These are phyloP conservation scores for Paramecium pentaurelia DNA, from an alignment of 73 alveolate genomes.

Conservation along the genomic window DNA sequence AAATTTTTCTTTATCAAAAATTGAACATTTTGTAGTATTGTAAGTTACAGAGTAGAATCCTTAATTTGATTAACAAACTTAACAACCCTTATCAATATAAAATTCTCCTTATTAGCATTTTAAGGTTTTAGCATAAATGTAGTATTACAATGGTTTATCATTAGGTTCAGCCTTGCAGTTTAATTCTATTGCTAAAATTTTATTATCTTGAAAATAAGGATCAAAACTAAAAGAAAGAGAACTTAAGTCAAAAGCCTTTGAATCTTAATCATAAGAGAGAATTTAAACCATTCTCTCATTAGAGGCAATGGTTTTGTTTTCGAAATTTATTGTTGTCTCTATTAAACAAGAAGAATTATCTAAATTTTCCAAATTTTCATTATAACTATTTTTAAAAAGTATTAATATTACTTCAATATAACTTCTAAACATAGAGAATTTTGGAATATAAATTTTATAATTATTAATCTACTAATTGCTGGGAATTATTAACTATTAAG, in stretches of 20 bases:
- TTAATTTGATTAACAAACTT: background rate
- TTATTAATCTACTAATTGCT: background rate
- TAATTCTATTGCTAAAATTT: background rate
- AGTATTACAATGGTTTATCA: background rate
- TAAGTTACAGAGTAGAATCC: background rate
- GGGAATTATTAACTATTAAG: background rate
- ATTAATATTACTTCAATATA: background rate
- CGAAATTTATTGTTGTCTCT: background rate
- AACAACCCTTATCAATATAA: background rate
- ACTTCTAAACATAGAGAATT: background rate
- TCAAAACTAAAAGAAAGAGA: background rate
- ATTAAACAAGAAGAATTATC: background rate
- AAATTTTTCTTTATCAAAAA: background rate
- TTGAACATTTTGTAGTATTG: background rate
- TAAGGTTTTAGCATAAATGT: background rate
- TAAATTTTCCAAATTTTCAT: background rate
- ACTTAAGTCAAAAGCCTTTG: background rate
- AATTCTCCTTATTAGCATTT: background rate
- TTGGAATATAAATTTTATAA: background rate
- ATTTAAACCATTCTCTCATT: background rate
- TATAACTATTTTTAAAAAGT: background rate
- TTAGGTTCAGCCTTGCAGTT: background rate
- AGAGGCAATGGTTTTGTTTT: background rate
- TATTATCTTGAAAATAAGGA: background rate
- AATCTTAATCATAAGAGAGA: background rate